Evolutionary conservation across 306 rosid genomes (phyloP), one percentile per base, ranked within the genome.

Genomic region (Corylus avellana): DNA sequence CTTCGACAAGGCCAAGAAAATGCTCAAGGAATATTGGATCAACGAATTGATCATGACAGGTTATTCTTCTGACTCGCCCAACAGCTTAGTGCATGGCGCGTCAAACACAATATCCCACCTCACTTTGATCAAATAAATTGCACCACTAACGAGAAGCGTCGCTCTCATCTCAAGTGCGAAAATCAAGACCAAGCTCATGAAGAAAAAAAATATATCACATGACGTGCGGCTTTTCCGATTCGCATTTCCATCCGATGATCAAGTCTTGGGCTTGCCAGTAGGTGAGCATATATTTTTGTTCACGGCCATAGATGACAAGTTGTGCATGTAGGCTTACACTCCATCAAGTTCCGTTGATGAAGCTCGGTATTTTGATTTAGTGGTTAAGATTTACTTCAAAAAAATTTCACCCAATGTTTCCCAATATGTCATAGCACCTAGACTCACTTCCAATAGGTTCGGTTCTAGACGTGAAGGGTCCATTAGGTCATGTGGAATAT

Each of bases 311-410:
- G 83, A 87, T 18, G 86, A 75, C 0, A 92, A 94, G 86, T 81
- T 94, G 0, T 94, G 98, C 88, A 91, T 94, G 91, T 84, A 97
- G 72, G 98, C 97, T 57, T 94, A 92, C 78, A 94, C 98, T 13
- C 98, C 98, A 4, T 77, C 89, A 0, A 92, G 87, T 72, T 39
- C 75, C 54, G 68, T 86, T 0, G 93, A 92, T 44, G 91, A 84
- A 71, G 86, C 86, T 2, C 97, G 98, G 0, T 87, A 82, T 49
- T 92, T 92, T 7, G 98, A 94, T 35, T 63, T 94, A 18, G 81
- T 94, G 29, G 93, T 94, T 3, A 94, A 94, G 76, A 68, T 94
- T 25, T 94, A 94, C 80, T 89, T 89, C 61, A 92, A 83, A 75
- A 84, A 80, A 0, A 89, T 22, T 92, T 7, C 94, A 94, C 48